phyloP scores from a whole-genome alignment of 192 early-diverging fungal genomes.

The Chytriomyces sp. region DNA sequence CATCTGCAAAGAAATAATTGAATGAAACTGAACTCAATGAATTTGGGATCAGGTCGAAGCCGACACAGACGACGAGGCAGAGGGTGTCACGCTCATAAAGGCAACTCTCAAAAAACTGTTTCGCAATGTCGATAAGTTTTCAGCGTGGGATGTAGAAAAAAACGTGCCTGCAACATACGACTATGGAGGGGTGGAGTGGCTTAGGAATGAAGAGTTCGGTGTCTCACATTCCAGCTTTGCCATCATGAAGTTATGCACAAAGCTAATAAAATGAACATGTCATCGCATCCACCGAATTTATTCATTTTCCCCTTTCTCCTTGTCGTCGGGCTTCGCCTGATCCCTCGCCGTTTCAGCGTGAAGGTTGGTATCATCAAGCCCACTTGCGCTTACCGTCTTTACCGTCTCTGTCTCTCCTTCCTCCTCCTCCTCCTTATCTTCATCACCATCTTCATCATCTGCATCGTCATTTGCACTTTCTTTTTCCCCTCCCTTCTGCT shows the following conservation, averaged over 20 bases:
- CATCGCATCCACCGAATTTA: no score
- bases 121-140: slow-evolving; percentile 2
- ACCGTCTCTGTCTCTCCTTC: not conserved
- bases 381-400: not conserved
- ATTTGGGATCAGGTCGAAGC: not conserved
- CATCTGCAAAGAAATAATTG: not conserved
- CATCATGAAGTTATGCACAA: not conserved
- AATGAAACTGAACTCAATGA: not conserved
- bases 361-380: not conserved
- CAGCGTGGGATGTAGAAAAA: not conserved
- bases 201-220: not conserved
- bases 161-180: not conserved
- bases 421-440: not conserved
- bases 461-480: not conserved
- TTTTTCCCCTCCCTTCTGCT: slow-evolving; percentile 76
- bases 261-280: not conserved
- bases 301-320: no score
- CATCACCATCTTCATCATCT: not conserved
- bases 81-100: not conserved
- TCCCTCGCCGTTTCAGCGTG: not conserved
- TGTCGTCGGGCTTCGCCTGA: no score
- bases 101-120: slow-evolving; percentile 8
- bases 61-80: not conserved
- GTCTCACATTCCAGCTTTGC: not conserved
- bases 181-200: not conserved